Conservation (phyloP, 345 rosid species). For the Aquilaria malaccensis region DNA sequence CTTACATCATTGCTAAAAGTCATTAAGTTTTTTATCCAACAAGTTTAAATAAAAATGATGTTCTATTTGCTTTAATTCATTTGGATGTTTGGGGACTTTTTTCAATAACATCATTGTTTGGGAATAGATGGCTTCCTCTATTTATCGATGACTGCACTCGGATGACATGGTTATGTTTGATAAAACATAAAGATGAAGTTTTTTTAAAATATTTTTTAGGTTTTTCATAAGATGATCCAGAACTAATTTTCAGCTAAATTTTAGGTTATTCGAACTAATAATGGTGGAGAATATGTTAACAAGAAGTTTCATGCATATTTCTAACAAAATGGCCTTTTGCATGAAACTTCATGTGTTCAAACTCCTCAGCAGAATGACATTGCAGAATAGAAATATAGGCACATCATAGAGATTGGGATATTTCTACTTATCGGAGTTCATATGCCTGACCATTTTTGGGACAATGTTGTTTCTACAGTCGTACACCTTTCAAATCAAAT, state of each 20-base stretch:
- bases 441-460: background rate
- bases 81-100: background rate
- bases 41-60: background rate
- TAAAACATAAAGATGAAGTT: background rate
- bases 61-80: background rate
- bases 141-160: conserved; percentile 1
- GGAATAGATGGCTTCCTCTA: background rate
- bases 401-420: background rate
- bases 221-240: background rate
- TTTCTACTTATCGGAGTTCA: background rate
- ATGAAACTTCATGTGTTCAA: background rate
- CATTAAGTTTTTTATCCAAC: no score
- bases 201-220: background rate
- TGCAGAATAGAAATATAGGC: background rate
- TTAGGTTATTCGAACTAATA: background rate
- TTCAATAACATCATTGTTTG: background rate
- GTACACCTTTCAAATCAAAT: background rate
- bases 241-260: no score
- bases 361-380: background rate
- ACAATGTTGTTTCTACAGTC: background rate
- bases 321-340: background rate
- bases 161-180: background rate
- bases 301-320: background rate
- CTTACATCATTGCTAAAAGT: no score
- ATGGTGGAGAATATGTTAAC: background rate